Conservation (phyloP, 345 rosid genomes). For the Raphanus raphanistrum region DNA sequence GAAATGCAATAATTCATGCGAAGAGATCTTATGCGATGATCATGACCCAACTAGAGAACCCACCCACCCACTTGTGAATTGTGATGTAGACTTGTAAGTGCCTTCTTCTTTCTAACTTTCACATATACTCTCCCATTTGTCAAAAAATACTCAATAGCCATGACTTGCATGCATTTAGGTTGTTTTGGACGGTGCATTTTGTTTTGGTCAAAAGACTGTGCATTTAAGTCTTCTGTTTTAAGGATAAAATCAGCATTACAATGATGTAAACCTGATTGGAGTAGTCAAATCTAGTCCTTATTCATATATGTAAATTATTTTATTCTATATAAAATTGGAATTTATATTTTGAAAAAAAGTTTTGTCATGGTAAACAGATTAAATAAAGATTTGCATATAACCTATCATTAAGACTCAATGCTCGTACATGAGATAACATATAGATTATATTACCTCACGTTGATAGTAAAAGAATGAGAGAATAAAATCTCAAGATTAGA, state of each 20-base stretch:
- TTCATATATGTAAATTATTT: not conserved
- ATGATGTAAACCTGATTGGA: not conserved
- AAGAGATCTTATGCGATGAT: not conserved
- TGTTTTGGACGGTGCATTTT: not conserved
- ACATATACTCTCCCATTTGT: not conserved
- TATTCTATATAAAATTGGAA: not conserved
- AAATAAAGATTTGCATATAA: too few relatives aligned
- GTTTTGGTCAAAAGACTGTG: not conserved
- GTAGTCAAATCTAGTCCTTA: not conserved
- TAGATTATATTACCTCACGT: not conserved
- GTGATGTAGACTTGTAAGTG: not conserved
- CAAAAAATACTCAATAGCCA: not conserved
- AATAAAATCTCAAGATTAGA: too few relatives aligned
- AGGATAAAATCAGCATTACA: not conserved
- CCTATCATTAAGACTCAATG: not conserved
- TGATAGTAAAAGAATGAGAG: too few relatives aligned
- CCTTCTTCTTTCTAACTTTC: not conserved
- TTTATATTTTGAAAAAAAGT: not conserved
- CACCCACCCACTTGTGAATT: not conserved
- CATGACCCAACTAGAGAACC: not conserved
- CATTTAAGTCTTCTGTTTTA: not conserved
- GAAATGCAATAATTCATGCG: not conserved
- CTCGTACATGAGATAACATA: not conserved
- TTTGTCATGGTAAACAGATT: not conserved
- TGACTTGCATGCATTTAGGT: not conserved